Conservation (phyloP, 1,284 basidiomycete species). For the Stygiomarasmius scandens region DNA sequence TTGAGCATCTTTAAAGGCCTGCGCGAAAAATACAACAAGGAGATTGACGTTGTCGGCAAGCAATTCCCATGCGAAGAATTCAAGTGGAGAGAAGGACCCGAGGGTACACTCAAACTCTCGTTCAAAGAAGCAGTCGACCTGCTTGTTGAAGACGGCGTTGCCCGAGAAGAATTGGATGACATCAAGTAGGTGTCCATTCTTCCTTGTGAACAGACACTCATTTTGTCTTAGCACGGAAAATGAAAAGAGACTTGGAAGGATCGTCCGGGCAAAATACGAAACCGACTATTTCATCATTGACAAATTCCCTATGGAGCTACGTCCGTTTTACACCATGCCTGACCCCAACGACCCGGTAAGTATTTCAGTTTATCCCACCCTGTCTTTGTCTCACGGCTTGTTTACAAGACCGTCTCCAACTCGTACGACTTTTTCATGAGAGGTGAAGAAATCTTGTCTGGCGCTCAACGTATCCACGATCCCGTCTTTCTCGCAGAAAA, state of each 20-base stretch:
- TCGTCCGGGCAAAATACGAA: constrained; percentile 91
- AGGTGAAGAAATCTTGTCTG: constrained; percentile 97
- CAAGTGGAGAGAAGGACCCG: constrained; percentile 81
- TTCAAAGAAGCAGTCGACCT: constrained; percentile 90
- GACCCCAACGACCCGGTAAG: constrained; percentile 85
- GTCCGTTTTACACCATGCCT: constrained; percentile 99
- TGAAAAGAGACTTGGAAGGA: constrained; percentile 88
- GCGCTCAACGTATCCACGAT: constrained; percentile 97
- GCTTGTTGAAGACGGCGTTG: constrained; percentile 82
- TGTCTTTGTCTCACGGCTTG: constrained; percentile 4
- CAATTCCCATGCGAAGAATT: constrained; percentile 94
- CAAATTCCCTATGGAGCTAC: constrained; percentile 92
- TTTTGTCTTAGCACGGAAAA: constrained; percentile 72
- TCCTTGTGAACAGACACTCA: not conserved
- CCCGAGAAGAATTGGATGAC: constrained; percentile 78
- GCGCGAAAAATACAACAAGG: constrained; percentile 75
- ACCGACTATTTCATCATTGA: constrained; percentile 98
- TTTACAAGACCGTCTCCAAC: constrained; percentile 84
- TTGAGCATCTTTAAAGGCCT: constrained; percentile 84
- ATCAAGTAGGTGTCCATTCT: constrained; percentile 67
- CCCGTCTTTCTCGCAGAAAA: constrained; percentile 79
- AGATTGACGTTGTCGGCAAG: constrained; percentile 80
- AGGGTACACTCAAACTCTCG: constrained; percentile 80
- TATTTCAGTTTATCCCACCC: constrained; percentile 13
- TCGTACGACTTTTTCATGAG: constrained; percentile 99